Evolutionary conservation across 2,329 filamentous ascomycete genomes (phyloP).

Genomic region (Sporothrix protearum): DNA sequence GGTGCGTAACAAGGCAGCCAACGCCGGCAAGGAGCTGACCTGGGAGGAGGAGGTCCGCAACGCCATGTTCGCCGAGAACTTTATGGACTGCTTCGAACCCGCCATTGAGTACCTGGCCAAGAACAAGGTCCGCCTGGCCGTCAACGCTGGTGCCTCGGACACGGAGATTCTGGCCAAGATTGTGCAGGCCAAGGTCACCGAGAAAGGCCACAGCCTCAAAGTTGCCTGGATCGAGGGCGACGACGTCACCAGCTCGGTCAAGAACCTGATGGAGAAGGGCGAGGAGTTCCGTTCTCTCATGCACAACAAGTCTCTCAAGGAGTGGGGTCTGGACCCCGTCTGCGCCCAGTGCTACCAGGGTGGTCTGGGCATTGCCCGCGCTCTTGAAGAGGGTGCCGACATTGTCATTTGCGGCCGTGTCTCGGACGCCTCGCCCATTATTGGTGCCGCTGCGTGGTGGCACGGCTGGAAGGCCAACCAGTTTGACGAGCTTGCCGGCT

Average conservation of each 20-base stretch:
- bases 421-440: slow-evolving; percentile 42
- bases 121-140: slow-evolving; percentile 34
- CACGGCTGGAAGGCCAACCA: slow-evolving; percentile 43
- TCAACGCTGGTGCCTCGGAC: slow-evolving; percentile 37
- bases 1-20: slow-evolving; percentile 28
- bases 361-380: slow-evolving; percentile 39
- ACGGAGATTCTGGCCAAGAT: slow-evolving; percentile 30
- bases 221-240: slow-evolving; percentile 38
- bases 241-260: slow-evolving; percentile 31
- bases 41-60: slow-evolving; percentile 28
- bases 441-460: slow-evolving; percentile 49
- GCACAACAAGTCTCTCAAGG: slow-evolving; percentile 25
- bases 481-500: slow-evolving; percentile 44
- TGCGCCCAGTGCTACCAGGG: slow-evolving; percentile 43
- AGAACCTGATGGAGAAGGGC: slow-evolving; percentile 24
- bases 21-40: slow-evolving; percentile 26
- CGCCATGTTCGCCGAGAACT: slow-evolving; percentile 33
- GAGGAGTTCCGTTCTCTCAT: slow-evolving; percentile 26
- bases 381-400: slow-evolving; percentile 36
- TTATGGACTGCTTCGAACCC: slow-evolving; percentile 36
- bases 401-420: slow-evolving; percentile 41
- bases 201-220: slow-evolving; percentile 31
- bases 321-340: slow-evolving; percentile 27
- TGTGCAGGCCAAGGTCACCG: slow-evolving; percentile 27
- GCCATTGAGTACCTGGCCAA: slow-evolving; percentile 32